Conservation (phyloP, 306 rosid genomes). For the Prunus mongolica region DNA sequence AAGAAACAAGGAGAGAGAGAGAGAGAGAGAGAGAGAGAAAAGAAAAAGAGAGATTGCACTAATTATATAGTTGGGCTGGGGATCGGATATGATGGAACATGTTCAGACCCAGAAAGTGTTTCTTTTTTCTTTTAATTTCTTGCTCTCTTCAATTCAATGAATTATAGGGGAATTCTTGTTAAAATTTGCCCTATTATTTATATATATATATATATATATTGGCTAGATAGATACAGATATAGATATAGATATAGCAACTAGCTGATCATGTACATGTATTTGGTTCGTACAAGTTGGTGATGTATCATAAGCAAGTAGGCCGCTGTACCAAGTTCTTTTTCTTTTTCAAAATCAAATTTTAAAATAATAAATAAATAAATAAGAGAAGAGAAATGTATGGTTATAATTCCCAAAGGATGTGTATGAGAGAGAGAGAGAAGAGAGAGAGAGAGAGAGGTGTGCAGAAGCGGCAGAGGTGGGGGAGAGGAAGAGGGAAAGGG, state of each 20-base stretch:
- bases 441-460: conserved; percentile 27
- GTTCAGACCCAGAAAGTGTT: conserved; percentile 3
- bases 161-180: not conserved
- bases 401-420: conserved; percentile 51
- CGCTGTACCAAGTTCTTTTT: not conserved
- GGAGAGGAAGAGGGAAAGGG: conserved; percentile 69
- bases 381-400: conserved; percentile 34
- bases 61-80: conserved; percentile 4
- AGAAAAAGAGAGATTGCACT: conserved; percentile 12
- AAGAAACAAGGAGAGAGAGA: conserved; percentile 3
- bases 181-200: not conserved
- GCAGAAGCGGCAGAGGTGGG: conserved; percentile 61
- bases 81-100: conserved; percentile 8
- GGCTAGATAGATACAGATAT: not conserved
- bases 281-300: conserved; percentile 23
- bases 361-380: not conserved
- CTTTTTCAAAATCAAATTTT: not conserved
- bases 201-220: too few species aligned
- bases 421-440: conserved; percentile 12
- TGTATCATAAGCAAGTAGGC: conserved; percentile 8
- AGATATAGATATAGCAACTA: not conserved
- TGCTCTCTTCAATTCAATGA: not conserved
- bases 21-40: conserved; percentile 3
- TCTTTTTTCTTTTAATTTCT: not conserved
- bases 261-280: not conserved